Base-by-base conservation (phyloP, 2,329 filamentous ascomycete genomes). In the Alternaria alternata region DNA sequence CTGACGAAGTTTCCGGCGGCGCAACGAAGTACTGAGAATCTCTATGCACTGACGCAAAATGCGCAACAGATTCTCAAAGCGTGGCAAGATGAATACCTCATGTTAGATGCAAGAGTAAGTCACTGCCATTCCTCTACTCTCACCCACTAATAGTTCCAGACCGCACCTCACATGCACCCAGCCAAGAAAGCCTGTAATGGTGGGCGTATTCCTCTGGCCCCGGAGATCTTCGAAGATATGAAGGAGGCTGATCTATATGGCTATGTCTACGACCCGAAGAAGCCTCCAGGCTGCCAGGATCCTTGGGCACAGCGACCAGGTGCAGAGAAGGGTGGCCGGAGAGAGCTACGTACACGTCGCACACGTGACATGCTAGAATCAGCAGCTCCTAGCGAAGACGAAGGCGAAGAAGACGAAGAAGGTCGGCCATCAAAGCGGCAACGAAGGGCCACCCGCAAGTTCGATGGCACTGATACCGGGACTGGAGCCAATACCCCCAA, bases 211-310 rank as follows among this genome's bases (percentile, higher is more conserved):
- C 82, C 85, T 11, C 69, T 82, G 26, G 76, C 81, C 12, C 75
- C 78, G 5, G 74, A 78, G n/a, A 71, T 86, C 3, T 88, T 82
- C 61, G 86, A 88, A 68, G 86, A 87, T 65, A 84, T 84, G 74
- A 88, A 88, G 65, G 87, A 89, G 75, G 83, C 87, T 1, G 83
- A 84, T 58, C 76, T 89, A 0, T 89, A 89, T 69, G 85, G 85
- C 56, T 89, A 88, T 71, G 81, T 80, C 34, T 86, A 86, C 70
- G 85, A 86, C 62, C 74, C 83, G 0, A 84, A 84, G 66, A 83
- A 81, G 59, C 67, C 78, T 44, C 75, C 77, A 12, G 82, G 83
- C n/a, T 79, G 76, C 54, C 87, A 88, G 64, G 84, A 88, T 67
- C 85, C 87, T 0, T 87, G 86, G 59, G 73, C 79, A 1, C 87